Conservation (phyloP, 768 basidiomycete species). For the Pisolithus microcarpus region DNA sequence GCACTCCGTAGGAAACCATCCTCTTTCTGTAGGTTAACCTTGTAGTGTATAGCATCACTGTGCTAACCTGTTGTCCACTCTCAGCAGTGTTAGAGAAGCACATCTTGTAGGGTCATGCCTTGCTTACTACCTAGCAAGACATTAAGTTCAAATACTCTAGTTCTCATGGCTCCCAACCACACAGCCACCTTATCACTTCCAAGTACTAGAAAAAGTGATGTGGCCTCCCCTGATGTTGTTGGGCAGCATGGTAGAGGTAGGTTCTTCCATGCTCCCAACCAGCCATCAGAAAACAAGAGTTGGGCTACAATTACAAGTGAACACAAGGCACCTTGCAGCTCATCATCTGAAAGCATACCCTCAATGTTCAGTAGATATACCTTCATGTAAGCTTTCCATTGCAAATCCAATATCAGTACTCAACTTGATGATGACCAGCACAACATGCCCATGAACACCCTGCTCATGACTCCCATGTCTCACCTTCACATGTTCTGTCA, state of each 20-base stretch:
- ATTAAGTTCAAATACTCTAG: neutral
- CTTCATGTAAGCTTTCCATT: neutral
- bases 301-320: conserved; percentile 12
- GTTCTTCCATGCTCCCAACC: neutral
- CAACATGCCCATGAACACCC: too few relatives aligned
- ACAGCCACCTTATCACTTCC: neutral
- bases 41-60: too few relatives aligned
- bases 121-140: neutral
- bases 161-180: neutral
- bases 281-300: conserved; percentile 3
- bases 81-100: neutral
- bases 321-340: conserved; percentile 11
- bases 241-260: neutral
- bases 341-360: neutral
- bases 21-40: too few relatives aligned
- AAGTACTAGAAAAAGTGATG: neutral
- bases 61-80: too few relatives aligned
- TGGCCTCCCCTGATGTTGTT: neutral
- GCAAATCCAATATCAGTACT: too few relatives aligned
- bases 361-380: neutral
- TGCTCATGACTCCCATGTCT: too few relatives aligned
- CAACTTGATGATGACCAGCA: too few relatives aligned
- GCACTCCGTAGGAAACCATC: too few relatives aligned
- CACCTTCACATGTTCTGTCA: too few relatives aligned
- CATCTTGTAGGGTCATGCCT: neutral